phyloP scores from a whole-genome alignment of 805 yeast genomes.

The Tetrapisispora pingtungensis region DNA sequence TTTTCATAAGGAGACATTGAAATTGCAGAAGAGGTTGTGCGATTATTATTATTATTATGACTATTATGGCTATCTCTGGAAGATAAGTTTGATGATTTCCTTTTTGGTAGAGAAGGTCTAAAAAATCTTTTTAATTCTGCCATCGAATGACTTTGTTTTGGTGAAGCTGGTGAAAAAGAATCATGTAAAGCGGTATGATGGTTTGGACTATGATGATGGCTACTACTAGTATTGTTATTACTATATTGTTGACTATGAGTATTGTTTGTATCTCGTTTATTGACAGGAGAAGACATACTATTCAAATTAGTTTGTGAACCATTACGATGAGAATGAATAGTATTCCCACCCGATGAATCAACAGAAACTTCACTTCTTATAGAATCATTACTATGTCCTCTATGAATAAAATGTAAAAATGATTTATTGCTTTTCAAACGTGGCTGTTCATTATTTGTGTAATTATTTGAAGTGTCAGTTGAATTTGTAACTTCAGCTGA shows the following conservation, averaged over 20 bases:
- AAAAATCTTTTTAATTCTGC: conserved; percentile 64
- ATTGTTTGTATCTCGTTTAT: background rate
- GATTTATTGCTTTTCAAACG: conserved; percentile 21
- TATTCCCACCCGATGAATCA: conserved; percentile 15
- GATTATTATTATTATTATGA: background rate
- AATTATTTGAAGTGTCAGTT: background rate
- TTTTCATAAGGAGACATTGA: conserved; percentile 2
- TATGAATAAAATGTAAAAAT: conserved; percentile 23
- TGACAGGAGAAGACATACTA: background rate
- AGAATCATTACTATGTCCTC: conserved; percentile 26
- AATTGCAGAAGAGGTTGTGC: conserved; percentile 9
- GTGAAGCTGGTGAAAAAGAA: conserved; percentile 16
- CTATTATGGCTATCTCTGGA: conserved; percentile 3
- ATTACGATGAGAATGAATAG: conserved; percentile 2
- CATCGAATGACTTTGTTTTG: conserved; percentile 39
- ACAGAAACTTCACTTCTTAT: conserved; percentile 23
- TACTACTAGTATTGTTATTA: background rate
- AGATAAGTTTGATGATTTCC: conserved; percentile 5
- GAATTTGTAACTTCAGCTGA: background rate
- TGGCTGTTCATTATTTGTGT: conserved; percentile 6
- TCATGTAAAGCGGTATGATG: conserved; percentile 1
- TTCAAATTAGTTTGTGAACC: conserved; percentile 1
- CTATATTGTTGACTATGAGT: background rate
- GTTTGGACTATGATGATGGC: background rate
- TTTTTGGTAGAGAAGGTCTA: conserved; percentile 36